These are phyloP conservation scores for Schwanniomyces occidentalis DNA, from an alignment of 805 yeast genomes.

Conservation along the genomic window DNA sequence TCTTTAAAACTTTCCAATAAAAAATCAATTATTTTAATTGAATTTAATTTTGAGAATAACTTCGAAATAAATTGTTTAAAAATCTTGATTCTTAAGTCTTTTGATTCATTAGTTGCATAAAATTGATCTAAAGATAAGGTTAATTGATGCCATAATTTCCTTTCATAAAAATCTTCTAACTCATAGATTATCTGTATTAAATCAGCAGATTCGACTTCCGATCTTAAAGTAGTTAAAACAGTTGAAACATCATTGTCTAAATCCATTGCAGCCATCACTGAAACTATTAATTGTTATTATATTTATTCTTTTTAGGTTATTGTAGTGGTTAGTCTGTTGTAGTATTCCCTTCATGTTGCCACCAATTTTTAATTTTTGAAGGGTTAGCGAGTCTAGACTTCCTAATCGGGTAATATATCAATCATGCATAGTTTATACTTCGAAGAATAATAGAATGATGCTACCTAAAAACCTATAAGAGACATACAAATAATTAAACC, in stretches of 20 bases:
- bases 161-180: conserved; percentile 81
- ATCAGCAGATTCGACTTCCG: conserved; percentile 60
- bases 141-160: conserved; percentile 94
- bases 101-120: conserved; percentile 55
- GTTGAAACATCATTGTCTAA: conserved; percentile 42
- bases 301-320: no score
- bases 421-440: no score
- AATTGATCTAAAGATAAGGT: conserved; percentile 65
- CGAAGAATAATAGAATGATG: no score
- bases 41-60: conserved; percentile 72
- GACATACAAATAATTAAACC: no score
- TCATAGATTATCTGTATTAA: conserved; percentile 60
- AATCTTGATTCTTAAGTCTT: conserved; percentile 59
- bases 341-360: no score
- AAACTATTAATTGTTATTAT: not conserved
- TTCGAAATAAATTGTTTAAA: conserved; percentile 69
- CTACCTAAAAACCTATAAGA: no score
- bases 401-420: no score
- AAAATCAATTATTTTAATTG: conserved; percentile 75
- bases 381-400: no score
- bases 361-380: no score
- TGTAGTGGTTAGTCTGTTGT: no score
- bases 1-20: conserved; percentile 51
- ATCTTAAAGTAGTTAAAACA: conserved; percentile 60
- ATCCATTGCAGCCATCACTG: conserved; percentile 37